These are phyloP conservation scores for Gyromitra esculenta DNA, from an alignment of 2,329 filamentous ascomycete genomes.

Conservation along the genomic window DNA sequence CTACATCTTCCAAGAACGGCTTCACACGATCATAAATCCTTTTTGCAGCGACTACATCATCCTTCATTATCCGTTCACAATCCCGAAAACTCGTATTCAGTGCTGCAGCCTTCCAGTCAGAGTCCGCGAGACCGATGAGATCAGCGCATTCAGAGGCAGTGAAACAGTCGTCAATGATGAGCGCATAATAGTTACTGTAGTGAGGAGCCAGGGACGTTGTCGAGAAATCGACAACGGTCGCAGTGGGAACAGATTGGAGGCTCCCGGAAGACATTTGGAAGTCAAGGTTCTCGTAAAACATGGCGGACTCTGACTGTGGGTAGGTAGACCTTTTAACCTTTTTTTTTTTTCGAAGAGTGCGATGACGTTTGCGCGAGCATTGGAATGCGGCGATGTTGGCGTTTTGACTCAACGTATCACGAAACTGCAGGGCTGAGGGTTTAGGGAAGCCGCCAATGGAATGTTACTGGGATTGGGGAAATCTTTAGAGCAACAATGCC, in stretches of 20 bases:
- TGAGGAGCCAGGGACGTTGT: conserved; percentile 30
- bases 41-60: conserved; percentile 46
- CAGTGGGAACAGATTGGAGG: conserved; percentile 32
- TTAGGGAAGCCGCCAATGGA: conserved; percentile 27
- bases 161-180: conserved; percentile 56
- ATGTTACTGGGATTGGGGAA: neutral
- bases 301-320: neutral
- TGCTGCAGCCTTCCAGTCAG: conserved; percentile 53
- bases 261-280: conserved; percentile 41
- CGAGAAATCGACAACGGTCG: conserved; percentile 48
- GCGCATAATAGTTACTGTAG: conserved; percentile 52
- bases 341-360: neutral
- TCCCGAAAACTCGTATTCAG: conserved; percentile 52
- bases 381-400: conserved; percentile 2
- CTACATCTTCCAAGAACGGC: conserved; percentile 46
- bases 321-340: neutral
- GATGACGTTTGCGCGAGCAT: neutral
- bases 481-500: conserved; percentile 1
- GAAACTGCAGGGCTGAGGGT: conserved; percentile 35
- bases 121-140: conserved; percentile 54
- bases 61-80: conserved; percentile 50
- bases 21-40: conserved; percentile 47
- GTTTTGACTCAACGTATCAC: conserved; percentile 32
- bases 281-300: conserved; percentile 48
- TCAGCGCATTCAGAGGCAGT: conserved; percentile 56